Conservation (phyloP, 2,329 filamentous ascomycete species). For the Colletotrichum spinosum region DNA sequence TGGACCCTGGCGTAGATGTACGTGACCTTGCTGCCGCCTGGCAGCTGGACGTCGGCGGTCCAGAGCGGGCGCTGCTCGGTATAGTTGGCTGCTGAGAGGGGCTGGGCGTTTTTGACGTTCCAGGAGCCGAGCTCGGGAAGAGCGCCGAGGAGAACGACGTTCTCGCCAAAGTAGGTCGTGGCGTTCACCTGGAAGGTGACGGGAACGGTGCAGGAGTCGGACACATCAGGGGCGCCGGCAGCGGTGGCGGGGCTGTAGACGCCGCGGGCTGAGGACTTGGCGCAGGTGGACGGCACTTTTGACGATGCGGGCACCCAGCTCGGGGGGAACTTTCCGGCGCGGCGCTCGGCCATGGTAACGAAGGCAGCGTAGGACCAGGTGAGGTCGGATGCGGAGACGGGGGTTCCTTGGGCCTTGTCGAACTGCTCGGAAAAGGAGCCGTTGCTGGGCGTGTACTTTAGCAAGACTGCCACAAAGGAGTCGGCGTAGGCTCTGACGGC, state of each 20-base stretch:
- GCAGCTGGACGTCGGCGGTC: conserved; percentile 53
- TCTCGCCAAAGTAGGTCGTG: conserved; percentile 60
- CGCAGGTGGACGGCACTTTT: conserved; percentile 44
- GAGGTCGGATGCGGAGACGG: conserved; percentile 57
- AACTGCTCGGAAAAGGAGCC: conserved; percentile 64
- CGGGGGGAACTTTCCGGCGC: conserved; percentile 47
- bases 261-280: conserved; percentile 41
- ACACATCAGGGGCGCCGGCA: conserved; percentile 50
- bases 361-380: conserved; percentile 67
- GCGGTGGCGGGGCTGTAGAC: conserved; percentile 49
- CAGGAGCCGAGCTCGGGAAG: conserved; percentile 56
- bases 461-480: conserved; percentile 60
- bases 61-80: conserved; percentile 57
- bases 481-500: conserved; percentile 66
- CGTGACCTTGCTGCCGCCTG: conserved; percentile 53
- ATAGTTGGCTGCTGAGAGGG: conserved; percentile 55
- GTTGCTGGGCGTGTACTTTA: conserved; percentile 59
- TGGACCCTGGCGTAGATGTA: conserved; percentile 60
- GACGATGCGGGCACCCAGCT: conserved; percentile 43
- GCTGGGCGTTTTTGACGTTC: conserved; percentile 51
- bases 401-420: conserved; percentile 53
- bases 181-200: conserved; percentile 60
- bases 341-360: conserved; percentile 57
- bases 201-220: conserved; percentile 45
- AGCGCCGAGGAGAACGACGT: conserved; percentile 57